Evolutionary conservation across 768 basidiomycete species (phyloP).

Genomic region (Cystobasidium tubakii): DNA sequence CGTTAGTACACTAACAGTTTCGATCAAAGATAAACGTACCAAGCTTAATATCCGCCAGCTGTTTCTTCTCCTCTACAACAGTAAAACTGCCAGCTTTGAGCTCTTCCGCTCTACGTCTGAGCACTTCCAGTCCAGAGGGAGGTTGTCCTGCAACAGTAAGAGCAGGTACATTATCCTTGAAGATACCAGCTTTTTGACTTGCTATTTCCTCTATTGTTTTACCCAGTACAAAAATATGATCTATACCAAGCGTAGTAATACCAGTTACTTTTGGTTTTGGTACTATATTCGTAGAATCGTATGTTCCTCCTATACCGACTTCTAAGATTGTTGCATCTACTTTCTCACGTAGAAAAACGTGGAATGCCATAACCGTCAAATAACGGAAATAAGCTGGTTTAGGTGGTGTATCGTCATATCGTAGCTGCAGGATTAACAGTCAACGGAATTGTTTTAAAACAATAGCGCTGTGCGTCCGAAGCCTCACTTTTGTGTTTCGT

Average conservation of each 20-base stretch:
- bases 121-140: slow-evolving; percentile 60
- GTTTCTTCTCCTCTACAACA: neutral
- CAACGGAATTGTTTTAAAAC: too few species aligned
- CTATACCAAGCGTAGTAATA: slow-evolving; percentile 81
- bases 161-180: slow-evolving; percentile 78
- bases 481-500: slow-evolving; percentile 58
- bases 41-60: neutral
- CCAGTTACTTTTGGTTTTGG: slow-evolving; percentile 85
- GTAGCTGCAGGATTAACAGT: slow-evolving; percentile 57
- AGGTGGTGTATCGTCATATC: slow-evolving; percentile 55
- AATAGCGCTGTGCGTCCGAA: too few species aligned
- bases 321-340: slow-evolving; percentile 88
- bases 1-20: slow-evolving; percentile 29
- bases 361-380: slow-evolving; percentile 83
- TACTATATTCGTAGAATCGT: slow-evolving; percentile 93
- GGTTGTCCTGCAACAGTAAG: slow-evolving; percentile 69
- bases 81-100: slow-evolving; percentile 55
- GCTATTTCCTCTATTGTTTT: slow-evolving; percentile 84
- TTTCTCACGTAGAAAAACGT: slow-evolving; percentile 72
- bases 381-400: slow-evolving; percentile 95
- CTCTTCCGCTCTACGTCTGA: slow-evolving; percentile 64
- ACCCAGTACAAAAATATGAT: slow-evolving; percentile 81
- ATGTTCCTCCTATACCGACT: slow-evolving; percentile 89
- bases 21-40: slow-evolving; percentile 60
- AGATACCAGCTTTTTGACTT: slow-evolving; percentile 93